phyloP scores from a whole-genome alignment of 2,329 filamentous ascomycete species.

The Stagonosporopsis vannaccii region DNA sequence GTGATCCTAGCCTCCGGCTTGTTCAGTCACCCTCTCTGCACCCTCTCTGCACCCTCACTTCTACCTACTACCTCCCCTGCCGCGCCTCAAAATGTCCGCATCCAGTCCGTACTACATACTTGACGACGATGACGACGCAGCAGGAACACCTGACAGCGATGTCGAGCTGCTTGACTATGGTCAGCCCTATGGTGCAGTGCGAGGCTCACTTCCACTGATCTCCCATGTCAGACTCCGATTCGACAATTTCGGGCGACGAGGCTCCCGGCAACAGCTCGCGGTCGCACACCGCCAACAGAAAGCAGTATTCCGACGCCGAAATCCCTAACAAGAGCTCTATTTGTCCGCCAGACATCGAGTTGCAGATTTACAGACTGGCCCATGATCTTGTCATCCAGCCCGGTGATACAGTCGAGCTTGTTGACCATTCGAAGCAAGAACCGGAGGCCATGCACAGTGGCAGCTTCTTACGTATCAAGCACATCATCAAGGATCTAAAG shows the following conservation, averaged over 20 bases:
- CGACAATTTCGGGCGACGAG: neutral
- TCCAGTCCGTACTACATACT: no score
- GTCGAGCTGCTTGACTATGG: neutral
- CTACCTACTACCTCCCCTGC: no score
- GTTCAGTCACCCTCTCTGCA: no score
- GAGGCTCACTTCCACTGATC: neutral
- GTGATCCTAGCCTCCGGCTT: neutral
- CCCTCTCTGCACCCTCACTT: no score
- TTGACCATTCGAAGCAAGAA: neutral
- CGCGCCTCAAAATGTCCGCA: no score
- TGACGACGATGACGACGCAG: no score
- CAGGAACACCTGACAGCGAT: no score
- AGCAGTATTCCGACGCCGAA: neutral
- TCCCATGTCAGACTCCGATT: neutral
- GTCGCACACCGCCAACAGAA: neutral
- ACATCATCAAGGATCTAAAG: neutral
- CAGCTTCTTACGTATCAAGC: neutral
- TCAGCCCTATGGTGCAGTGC: neutral
- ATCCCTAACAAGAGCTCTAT: neutral
- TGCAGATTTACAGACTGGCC: neutral
- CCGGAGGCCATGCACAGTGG: neutral
- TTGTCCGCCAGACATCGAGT: neutral
- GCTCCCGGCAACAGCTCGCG: neutral
- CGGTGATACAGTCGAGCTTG: neutral
- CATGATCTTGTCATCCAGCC: neutral